Evolutionary conservation across 1,284 basidiomycete species (phyloP).

Genomic region (Golubevia sp.): DNA sequence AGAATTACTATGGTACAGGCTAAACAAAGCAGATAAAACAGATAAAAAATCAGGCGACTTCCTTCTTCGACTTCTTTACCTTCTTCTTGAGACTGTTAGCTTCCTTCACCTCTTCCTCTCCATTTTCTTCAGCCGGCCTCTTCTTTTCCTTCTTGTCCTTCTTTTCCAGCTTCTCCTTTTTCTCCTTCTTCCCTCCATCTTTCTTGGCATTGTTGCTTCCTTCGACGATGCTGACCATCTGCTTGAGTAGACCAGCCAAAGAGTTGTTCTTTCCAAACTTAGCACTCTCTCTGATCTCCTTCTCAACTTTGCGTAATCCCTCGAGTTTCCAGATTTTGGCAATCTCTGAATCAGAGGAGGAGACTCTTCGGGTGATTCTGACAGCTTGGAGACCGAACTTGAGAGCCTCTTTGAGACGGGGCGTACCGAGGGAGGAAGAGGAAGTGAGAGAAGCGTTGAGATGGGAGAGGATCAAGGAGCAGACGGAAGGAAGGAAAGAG

Average conservation of each 20-base stretch:
- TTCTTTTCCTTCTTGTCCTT: conserved; percentile 17
- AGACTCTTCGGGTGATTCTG: conserved; percentile 25
- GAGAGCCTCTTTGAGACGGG: conserved; percentile 45
- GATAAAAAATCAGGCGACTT: too few species aligned
- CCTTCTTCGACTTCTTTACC: neutral
- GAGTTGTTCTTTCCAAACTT: conserved; percentile 22
- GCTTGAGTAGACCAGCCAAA: conserved; percentile 42
- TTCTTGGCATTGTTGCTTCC: conserved; percentile 6
- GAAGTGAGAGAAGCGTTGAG: too few species aligned
- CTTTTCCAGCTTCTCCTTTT: conserved; percentile 11
- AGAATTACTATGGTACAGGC: too few species aligned
- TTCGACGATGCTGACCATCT: conserved; percentile 30
- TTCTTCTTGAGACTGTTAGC: neutral
- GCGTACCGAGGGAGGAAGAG: conserved; percentile 16
- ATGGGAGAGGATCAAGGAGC: too few species aligned
- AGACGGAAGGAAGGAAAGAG: too few species aligned
- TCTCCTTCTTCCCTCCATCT: neutral
- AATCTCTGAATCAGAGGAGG: neutral
- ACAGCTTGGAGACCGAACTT: conserved; percentile 43
- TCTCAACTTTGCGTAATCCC: conserved; percentile 10
- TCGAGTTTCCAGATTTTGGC: conserved; percentile 1
- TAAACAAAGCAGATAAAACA: too few species aligned
- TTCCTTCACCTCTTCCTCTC: neutral
- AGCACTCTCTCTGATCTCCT: conserved; percentile 25
- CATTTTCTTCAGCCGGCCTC: conserved; percentile 1